Percentiles rank a stretch among this genome's conserved stretches.
phyloP scores from a whole-genome alignment of 2,329 filamentous ascomycete genomes.

The Xylaria sp. region DNA sequence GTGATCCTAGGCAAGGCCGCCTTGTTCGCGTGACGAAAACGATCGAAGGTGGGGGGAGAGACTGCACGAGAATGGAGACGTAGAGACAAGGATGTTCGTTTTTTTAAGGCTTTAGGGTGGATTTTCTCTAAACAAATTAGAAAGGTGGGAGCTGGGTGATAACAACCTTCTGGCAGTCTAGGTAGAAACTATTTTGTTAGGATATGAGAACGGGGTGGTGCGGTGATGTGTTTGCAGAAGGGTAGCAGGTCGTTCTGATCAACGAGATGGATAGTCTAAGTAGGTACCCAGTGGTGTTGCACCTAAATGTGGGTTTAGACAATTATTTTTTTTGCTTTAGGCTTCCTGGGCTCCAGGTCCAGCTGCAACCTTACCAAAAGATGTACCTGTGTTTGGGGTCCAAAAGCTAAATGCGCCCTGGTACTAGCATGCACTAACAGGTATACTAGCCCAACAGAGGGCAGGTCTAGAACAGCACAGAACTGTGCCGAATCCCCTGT shows the following conservation, averaged over 20 bases:
- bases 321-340: neutral
- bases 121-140: neutral
- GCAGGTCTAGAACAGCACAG: conserved; percentile 28
- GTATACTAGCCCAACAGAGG: neutral
- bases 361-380: neutral
- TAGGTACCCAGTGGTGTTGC: no score
- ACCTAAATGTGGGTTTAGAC: conserved; percentile 27
- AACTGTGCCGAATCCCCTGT: conserved; percentile 23
- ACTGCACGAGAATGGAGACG: neutral
- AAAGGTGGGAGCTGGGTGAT: neutral
- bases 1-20: conserved; percentile 16
- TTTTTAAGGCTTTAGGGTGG: neutral
- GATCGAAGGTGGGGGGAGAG: conserved; percentile 32
- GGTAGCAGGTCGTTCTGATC: conserved; percentile 19
- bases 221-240: conserved; percentile 9
- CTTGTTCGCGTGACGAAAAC: conserved; percentile 33
- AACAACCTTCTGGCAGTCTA: conserved; percentile 17
- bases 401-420: neutral
- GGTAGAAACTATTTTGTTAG: conserved; percentile 26
- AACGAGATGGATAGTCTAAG: neutral
- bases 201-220: conserved; percentile 16
- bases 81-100: neutral
- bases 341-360: conserved; percentile 2
- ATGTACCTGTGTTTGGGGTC: conserved; percentile 4
- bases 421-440: neutral